Percentiles rank a stretch among this genome's conserved stretches.
Evolutionary conservation across 768 basidiomycete species (phyloP).

Genomic region (Lyophyllum atratum): DNA sequence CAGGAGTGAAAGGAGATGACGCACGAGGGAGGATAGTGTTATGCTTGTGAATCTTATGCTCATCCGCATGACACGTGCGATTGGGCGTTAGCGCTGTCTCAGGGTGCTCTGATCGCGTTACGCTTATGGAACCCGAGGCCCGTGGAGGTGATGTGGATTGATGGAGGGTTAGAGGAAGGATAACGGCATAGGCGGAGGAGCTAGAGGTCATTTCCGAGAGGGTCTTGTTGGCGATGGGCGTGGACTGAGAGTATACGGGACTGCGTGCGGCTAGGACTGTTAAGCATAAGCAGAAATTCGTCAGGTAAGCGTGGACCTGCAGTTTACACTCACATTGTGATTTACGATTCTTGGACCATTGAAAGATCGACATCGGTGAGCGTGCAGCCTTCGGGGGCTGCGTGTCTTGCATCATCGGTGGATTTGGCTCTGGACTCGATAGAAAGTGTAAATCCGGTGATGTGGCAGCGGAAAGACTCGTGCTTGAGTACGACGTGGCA

Average conservation of each 20-base stretch:
- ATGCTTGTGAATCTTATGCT: conserved; percentile 3
- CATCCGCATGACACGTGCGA: not conserved
- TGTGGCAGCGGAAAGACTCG: not conserved
- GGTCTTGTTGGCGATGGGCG: not conserved
- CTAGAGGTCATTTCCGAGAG: not conserved
- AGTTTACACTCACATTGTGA: not conserved
- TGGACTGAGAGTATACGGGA: not conserved
- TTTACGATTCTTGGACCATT: not conserved
- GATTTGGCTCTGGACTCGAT: not conserved
- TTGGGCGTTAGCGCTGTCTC: conserved; percentile 1
- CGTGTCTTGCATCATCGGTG: not conserved
- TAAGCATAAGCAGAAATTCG: not conserved
- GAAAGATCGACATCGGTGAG: not conserved
- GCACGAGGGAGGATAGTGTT: conserved; percentile 4
- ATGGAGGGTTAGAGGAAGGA: too few relatives aligned
- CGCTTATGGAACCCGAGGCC: conserved; percentile 1
- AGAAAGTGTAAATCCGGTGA: not conserved
- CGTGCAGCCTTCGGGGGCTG: not conserved
- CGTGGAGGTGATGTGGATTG: not conserved
- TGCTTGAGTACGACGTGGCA: conserved; percentile 13
- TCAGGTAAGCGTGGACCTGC: not conserved
- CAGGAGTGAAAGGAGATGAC: conserved; percentile 2
- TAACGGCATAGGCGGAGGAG: not conserved
- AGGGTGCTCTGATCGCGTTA: not conserved
- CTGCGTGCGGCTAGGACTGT: not conserved